Percentiles rank a stretch among this genome's conserved stretches.
phyloP scores from a whole-genome alignment of 495 filamentous ascomycete species.

The Parathielavia hyrcaniae region DNA sequence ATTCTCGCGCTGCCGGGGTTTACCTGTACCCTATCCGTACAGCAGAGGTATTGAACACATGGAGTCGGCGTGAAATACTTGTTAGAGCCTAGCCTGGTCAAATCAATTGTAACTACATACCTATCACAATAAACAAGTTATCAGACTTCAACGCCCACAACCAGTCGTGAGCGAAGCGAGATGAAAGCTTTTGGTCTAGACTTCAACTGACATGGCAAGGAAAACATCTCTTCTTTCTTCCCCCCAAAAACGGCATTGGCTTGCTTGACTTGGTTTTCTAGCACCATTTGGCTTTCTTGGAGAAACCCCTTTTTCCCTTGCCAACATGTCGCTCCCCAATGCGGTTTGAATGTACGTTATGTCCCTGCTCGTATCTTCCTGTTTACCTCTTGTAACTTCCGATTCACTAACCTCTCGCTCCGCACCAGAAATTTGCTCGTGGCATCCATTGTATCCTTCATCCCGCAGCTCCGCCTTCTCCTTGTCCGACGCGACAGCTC shows the following conservation, averaged over 20 bases:
- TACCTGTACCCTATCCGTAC: too few species aligned
- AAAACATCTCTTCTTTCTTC: background rate
- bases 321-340: background rate
- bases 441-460: background rate
- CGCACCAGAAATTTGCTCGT: background rate
- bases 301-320: background rate
- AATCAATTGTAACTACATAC: too few species aligned
- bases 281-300: background rate
- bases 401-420: background rate
- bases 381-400: background rate
- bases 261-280: background rate
- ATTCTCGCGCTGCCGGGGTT: too few species aligned
- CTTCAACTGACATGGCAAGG: background rate
- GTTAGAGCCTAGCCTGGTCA: too few species aligned
- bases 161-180: too few species aligned
- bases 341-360: background rate
- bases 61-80: too few species aligned
- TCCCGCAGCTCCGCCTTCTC: background rate
- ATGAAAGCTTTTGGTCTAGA: background rate
- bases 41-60: too few species aligned
- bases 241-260: background rate
- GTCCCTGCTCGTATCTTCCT: background rate
- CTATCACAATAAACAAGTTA: too few species aligned
- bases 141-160: too few species aligned
- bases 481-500: background rate